Evolutionary conservation across 257 asterid species (phyloP).

Genomic region (Avicennia marina): DNA sequence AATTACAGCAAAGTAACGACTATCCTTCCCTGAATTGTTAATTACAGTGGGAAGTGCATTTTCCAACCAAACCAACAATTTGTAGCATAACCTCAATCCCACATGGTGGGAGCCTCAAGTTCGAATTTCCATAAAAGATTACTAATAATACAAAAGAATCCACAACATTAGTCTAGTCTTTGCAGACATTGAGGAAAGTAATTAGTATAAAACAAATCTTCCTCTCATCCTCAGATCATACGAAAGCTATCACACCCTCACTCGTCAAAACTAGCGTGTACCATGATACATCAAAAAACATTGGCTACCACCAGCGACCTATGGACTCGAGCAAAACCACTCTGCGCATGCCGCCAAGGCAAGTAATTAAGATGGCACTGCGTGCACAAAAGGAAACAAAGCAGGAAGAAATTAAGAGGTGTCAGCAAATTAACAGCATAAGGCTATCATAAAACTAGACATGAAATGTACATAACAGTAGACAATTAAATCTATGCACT

Average conservation of each 20-base stretch:
- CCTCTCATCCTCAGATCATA: not conserved
- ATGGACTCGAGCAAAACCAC: not conserved
- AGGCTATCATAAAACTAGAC: not conserved
- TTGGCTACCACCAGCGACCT: not conserved
- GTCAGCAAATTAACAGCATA: not conserved
- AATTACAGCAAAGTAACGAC: no score
- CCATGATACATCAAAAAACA: conserved; percentile 11
- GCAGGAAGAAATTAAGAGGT: not conserved
- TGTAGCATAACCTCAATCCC: not conserved
- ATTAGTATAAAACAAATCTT: not conserved
- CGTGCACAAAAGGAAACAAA: not conserved
- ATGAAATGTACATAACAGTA: not conserved
- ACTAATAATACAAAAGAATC: conserved; percentile 24
- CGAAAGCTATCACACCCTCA: not conserved
- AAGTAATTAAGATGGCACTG: conserved; percentile 32
- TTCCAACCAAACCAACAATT: not conserved
- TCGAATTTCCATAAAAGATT: not conserved
- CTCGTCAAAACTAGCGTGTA: not conserved
- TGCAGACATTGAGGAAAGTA: not conserved
- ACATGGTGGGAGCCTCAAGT: not conserved
- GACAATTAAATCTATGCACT: no score
- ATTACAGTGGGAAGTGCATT: not conserved
- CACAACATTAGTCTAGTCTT: conserved; percentile 13
- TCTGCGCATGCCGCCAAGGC: not conserved
- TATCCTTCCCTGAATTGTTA: no score